Evolutionary conservation across 1,284 basidiomycete species (phyloP), one percentile per base, ranked within the genome.

Genomic region (Pseudozyma sp.): DNA sequence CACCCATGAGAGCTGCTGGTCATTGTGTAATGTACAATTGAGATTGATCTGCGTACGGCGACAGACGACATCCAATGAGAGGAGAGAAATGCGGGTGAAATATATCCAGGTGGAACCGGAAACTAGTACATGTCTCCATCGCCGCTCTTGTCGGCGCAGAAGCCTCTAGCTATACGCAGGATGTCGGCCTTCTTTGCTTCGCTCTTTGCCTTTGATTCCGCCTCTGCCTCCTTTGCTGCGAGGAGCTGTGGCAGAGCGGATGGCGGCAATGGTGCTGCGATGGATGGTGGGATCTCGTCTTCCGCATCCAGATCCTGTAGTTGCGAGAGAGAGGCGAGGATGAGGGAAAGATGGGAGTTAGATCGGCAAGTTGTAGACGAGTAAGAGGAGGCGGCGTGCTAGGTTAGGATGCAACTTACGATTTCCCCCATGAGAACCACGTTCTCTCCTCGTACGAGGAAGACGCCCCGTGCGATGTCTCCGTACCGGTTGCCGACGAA

Each of bases 371-470:
- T 43, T 13, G n/a, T 10, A 30, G 19, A 5, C 29, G 45, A 19
- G 17, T 7, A 19, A n/a, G 19, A n/a, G 7, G 40, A 42, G 11
- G 11, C 13, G 40, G n/a, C 13, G n/a, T 37, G 35, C 8, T 37
- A 30, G 4, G 37, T 1, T n/a, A 7, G 17, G n/a, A 4, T 16
- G 17, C 17, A 11, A 89, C 94, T 84, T 83, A 97, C 96, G 64
- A 99, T 92, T 88, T 99, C 97, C 54, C 97, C 97, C 55, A 99
- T 87, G 52, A 98, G 87, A 11, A 99, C 97, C 24, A 99, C 97
- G 84, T 99, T 99, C 88, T 99, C 97, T 50, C 97, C 97, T 75
- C 97, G 90, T 75, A 99, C 94, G 73, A 99, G 88, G 85, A 94
- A 94, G 24, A 99, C 88, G 5, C 96, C 95, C 69, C 91, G 89